Percentiles rank a stretch among this genome's conserved stretches.
Evolutionary conservation across 2,329 filamentous ascomycete species (phyloP).

Genomic region (Cucurbitaria berberidis): DNA sequence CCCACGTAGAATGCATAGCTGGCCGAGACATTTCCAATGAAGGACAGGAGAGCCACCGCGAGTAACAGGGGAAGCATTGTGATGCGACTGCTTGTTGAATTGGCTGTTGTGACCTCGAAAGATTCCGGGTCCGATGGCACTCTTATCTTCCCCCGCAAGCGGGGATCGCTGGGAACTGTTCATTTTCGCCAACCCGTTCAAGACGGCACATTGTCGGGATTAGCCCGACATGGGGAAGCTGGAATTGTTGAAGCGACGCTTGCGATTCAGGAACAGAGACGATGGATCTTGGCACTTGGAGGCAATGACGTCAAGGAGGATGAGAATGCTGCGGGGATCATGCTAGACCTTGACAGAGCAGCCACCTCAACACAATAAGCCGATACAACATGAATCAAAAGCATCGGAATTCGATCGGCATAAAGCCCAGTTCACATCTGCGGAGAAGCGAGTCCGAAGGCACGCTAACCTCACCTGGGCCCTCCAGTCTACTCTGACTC

Average conservation of each 20-base stretch:
- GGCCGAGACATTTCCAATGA: constrained; percentile 29
- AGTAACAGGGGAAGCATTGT: constrained; percentile 11
- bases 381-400: background rate
- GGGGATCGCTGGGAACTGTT: background rate
- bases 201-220: background rate
- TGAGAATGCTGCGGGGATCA: background rate
- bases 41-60: constrained; percentile 10
- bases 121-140: background rate
- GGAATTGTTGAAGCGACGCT: background rate
- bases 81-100: background rate
- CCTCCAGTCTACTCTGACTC: no score
- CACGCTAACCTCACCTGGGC: no score
- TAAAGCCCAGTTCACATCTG: background rate
- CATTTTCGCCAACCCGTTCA: background rate
- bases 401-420: background rate
- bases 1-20: constrained; percentile 59
- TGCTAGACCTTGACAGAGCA: background rate
- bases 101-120: background rate
- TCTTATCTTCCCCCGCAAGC: background rate
- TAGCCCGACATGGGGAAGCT: background rate
- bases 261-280: background rate
- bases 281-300: background rate
- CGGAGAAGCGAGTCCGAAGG: no score
- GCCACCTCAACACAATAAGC: background rate
- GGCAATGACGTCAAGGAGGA: background rate